phyloP scores from a whole-genome alignment of 169 alveolate genomes.

The Theileria orientalis region DNA sequence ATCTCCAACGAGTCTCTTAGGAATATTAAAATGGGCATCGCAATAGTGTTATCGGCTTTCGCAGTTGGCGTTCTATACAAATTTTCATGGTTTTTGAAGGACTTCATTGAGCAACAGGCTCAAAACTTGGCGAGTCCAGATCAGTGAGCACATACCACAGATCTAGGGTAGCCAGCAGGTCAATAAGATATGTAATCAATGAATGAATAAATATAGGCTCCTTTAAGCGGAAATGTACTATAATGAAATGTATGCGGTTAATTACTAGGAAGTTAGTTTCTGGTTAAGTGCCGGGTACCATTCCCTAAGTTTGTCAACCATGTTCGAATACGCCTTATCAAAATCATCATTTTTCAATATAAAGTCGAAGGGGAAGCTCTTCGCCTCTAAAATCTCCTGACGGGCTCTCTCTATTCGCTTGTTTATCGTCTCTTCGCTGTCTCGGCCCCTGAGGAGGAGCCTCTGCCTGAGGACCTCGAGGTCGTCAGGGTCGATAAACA shows the following conservation, averaged over 20 bases:
- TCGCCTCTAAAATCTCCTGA: slow-evolving; percentile 77
- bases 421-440: slow-evolving; percentile 76
- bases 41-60: slow-evolving; percentile 30
- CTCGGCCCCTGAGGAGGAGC: slow-evolving; percentile 83
- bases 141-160: not conserved
- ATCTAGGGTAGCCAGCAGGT: too few relatives aligned
- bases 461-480: slow-evolving; percentile 74
- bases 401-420: slow-evolving; percentile 79
- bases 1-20: slow-evolving; percentile 15
- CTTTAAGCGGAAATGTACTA: too few relatives aligned
- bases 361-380: slow-evolving; percentile 29
- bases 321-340: slow-evolving; percentile 15
- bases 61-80: slow-evolving; percentile 40
- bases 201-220: too few relatives aligned
- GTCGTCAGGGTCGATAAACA: slow-evolving; percentile 79
- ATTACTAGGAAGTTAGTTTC: too few relatives aligned
- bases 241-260: too few relatives aligned
- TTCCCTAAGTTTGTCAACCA: not conserved
- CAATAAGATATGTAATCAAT: too few relatives aligned
- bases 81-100: slow-evolving; percentile 8
- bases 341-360: slow-evolving; percentile 54
- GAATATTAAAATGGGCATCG: slow-evolving; percentile 4
- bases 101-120: slow-evolving; percentile 28
- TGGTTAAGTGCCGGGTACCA: slow-evolving; percentile 28
- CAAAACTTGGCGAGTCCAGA: slow-evolving; percentile 15